Conservation (phyloP, 352 stramenopile genomes). For the Pythium phragmitis region DNA sequence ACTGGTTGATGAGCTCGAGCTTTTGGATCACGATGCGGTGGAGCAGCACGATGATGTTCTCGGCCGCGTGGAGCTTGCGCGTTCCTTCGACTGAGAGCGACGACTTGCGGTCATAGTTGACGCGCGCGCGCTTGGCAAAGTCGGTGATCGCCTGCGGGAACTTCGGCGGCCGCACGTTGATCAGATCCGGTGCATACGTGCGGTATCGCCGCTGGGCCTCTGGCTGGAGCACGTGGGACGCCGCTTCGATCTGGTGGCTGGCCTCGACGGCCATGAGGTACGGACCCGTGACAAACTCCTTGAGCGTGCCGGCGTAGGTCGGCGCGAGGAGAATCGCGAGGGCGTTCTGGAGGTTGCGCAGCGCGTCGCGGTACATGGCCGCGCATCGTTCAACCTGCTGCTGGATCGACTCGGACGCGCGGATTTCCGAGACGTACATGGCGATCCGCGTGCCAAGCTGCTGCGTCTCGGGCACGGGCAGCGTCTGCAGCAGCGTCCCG, state of each 20-base stretch:
- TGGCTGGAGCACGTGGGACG: conserved; percentile 62
- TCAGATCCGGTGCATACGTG: conserved; percentile 45
- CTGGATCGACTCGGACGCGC: conserved; percentile 66
- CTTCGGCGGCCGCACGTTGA: conserved; percentile 53
- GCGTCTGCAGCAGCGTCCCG: conserved; percentile 38
- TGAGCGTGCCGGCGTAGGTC: conserved; percentile 62
- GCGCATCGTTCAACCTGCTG: conserved; percentile 63
- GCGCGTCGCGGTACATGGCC: conserved; percentile 57
- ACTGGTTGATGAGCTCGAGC: conserved; percentile 66
- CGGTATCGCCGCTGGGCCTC: conserved; percentile 68
- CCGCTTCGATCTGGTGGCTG: conserved; percentile 60
- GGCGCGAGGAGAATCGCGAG: conserved; percentile 62
- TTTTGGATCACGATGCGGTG: conserved; percentile 80
- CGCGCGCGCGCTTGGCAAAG: conserved; percentile 58
- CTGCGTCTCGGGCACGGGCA: conserved; percentile 50
- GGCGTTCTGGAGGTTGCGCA: conserved; percentile 64
- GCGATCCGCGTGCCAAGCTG: conserved; percentile 74
- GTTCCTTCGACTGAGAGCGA: conserved; percentile 51
- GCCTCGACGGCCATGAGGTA: conserved; percentile 71
- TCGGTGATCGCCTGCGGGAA: conserved; percentile 65
- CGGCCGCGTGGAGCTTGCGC: conserved; percentile 60
- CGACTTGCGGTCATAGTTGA: conserved; percentile 59
- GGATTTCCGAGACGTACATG: conserved; percentile 69
- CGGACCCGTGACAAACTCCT: conserved; percentile 66
- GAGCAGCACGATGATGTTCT: conserved; percentile 72